Evolutionary conservation across 2,329 filamentous ascomycete species (phyloP).

Genomic region (Venturiaceae sp.): DNA sequence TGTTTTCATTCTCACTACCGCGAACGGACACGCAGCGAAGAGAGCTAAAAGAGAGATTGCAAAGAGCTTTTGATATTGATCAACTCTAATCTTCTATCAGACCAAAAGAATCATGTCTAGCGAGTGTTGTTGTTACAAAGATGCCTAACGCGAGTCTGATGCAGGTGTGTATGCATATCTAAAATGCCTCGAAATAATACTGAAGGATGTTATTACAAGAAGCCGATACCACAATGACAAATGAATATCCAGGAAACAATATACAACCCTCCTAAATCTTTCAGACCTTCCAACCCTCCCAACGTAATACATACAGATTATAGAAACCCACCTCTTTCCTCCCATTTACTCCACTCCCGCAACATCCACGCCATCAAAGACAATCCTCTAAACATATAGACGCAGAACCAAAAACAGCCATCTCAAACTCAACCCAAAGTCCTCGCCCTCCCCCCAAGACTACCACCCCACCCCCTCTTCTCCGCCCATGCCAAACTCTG

Average conservation of each 20-base stretch:
- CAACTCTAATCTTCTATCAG: no score
- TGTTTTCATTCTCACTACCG: no score
- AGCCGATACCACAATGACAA: neutral
- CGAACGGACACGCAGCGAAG: no score
- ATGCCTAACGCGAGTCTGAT: no score
- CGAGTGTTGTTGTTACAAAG: no score
- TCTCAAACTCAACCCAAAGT: neutral
- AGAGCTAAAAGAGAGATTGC: no score
- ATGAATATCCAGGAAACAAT: neutral
- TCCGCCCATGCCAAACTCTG: neutral
- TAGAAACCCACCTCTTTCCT: neutral
- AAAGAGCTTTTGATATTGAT: no score
- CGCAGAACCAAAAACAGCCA: neutral
- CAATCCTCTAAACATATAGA: neutral
- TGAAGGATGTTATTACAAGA: no score
- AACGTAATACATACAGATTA: neutral
- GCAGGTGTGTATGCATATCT: no score
- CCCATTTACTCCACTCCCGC: neutral
- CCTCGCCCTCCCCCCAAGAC: neutral
- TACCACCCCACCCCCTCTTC: neutral
- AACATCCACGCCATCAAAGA: neutral
- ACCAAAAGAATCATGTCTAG: no score
- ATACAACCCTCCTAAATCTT: neutral
- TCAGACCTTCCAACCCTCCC: no score
- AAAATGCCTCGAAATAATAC: no score